Conservation (phyloP, 192 early-diverging fungal species). For the Rhizophagus sp. region DNA sequence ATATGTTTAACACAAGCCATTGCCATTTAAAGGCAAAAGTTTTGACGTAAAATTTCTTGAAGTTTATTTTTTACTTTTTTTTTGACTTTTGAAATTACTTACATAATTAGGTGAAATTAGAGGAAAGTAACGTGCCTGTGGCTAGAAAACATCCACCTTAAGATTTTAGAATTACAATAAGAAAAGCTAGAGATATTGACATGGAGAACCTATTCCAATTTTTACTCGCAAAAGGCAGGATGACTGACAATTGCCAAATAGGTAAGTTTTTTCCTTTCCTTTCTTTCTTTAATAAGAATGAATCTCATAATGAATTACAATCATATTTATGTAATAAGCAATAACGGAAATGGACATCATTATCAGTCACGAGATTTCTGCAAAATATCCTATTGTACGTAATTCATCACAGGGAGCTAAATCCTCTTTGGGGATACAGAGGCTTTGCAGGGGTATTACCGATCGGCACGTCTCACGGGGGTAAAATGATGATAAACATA, state of each 20-base stretch:
- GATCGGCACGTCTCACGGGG: constrained; percentile 66
- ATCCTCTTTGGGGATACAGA: constrained; percentile 69
- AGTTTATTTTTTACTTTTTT: not conserved
- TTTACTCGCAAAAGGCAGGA: constrained; percentile 45
- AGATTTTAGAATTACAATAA: constrained; percentile 54
- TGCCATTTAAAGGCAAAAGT: constrained; percentile 38
- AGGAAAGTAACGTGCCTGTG: constrained; percentile 25
- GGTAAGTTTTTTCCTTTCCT: not conserved
- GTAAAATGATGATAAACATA: constrained; percentile 66
- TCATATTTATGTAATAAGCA: constrained; percentile 27
- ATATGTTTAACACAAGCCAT: constrained; percentile 60
- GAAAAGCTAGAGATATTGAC: constrained; percentile 62
- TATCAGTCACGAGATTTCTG: constrained; percentile 64
- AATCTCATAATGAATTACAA: not conserved
- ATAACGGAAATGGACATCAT: constrained; percentile 58
- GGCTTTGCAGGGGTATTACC: constrained; percentile 92
- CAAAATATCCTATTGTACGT: constrained; percentile 73
- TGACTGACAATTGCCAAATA: constrained; percentile 42
- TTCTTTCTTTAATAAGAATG: not conserved
- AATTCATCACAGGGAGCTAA: constrained; percentile 67
- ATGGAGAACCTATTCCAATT: constrained; percentile 60
- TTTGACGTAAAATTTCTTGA: constrained; percentile 53
- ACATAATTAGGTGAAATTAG: constrained; percentile 41
- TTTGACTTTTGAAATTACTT: not conserved
- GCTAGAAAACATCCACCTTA: constrained; percentile 42